A percentile compares a stretch with the other conserved stretches of the same genome.
phyloP scores from a whole-genome alignment of 208 protist genomes.

The Crithidia fasciculata region DNA sequence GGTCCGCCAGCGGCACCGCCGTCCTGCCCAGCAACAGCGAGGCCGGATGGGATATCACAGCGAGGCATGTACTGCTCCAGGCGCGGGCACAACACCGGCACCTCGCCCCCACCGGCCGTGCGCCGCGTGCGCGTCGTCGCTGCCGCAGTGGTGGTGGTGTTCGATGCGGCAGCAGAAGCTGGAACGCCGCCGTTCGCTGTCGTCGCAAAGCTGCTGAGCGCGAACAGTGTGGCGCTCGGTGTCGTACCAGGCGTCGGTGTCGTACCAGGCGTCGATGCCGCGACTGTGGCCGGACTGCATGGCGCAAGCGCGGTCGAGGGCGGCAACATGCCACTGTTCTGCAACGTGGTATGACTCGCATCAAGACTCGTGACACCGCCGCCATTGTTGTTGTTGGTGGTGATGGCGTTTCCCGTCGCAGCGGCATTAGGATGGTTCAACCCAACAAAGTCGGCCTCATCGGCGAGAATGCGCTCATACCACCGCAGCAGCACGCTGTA shows the following conservation, averaged over 20 bases:
- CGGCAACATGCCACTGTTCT: slow-evolving; percentile 12
- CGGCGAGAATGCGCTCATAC: slow-evolving; percentile 54
- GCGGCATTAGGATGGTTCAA: slow-evolving; percentile 1
- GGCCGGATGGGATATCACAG: slow-evolving; percentile 14
- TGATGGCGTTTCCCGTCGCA: background rate
- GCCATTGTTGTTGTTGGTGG: background rate
- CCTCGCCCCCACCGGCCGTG: slow-evolving; percentile 26
- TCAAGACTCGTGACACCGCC: slow-evolving; percentile 7
- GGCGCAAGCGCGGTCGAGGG: background rate
- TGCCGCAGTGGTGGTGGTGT: background rate
- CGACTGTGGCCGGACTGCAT: background rate
- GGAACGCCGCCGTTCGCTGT: too few relatives aligned
- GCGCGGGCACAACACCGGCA: slow-evolving; percentile 37
- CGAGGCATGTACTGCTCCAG: slow-evolving; percentile 34
- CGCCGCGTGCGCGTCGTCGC: slow-evolving; percentile 3
- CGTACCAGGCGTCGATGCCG: background rate
- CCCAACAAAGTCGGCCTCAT: slow-evolving; percentile 44
- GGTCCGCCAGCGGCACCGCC: background rate
- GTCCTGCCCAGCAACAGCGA: background rate
- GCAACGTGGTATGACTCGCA: slow-evolving; percentile 16
- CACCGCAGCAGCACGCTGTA: slow-evolving; percentile 42
- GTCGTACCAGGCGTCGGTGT: background rate
- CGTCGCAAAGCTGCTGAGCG: slow-evolving; percentile 5
- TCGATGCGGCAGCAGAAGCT: background rate
- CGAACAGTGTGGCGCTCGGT: background rate